Evolutionary conservation across 2,329 filamentous ascomycete species (phyloP), one percentile per base, ranked within the genome.

Genomic region (Trichoderma hamatum): DNA sequence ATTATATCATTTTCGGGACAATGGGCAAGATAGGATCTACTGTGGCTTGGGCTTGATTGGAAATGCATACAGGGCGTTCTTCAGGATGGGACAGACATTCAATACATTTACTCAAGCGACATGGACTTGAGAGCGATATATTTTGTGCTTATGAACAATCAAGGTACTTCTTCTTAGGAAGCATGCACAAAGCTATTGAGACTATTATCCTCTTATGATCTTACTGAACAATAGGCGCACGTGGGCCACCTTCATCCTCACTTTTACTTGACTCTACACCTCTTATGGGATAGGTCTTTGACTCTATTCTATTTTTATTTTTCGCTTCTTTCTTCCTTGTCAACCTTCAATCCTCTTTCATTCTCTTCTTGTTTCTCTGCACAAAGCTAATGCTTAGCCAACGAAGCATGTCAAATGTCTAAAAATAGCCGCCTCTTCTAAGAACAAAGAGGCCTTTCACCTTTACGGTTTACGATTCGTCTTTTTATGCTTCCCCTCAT

Each of bases 21-120:
- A 21, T 30, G 5, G n/a, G 26, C 14, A 39, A 49, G 32, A 32
- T 24, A 36, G 16, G 11, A 24, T 69, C 26, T 39, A 56, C n/a
- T 3, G 19, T 51, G 34, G 7, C 58, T 34, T 62, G 68, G 64
- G 55, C 14, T 56, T 36, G 26, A 46, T 24, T 9, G 36, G n/a
- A 61, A 60, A 36, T 67, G 68, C 62, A 67, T 62, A 62, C 34
- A 30, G 9, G 67, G 67, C 67, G 67, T 69, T 66, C 16, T 65
- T 65, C 28, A 14, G 66, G 32, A 64, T 68, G 34, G 43, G 26
- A 19, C 9, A 24, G 26, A 24, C 14, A 49, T 43, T 46, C n/a
- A 46, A 49, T 34, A 58, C 10, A 21, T 26, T 49, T 5, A 21
- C 34, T 46, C 26, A 24, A 32, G 34, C 43, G 66, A 36, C 24